Evolutionary conservation across 306 rosid genomes (phyloP), one percentile per base, ranked within the genome.

Genomic region (Medicago arabica): DNA sequence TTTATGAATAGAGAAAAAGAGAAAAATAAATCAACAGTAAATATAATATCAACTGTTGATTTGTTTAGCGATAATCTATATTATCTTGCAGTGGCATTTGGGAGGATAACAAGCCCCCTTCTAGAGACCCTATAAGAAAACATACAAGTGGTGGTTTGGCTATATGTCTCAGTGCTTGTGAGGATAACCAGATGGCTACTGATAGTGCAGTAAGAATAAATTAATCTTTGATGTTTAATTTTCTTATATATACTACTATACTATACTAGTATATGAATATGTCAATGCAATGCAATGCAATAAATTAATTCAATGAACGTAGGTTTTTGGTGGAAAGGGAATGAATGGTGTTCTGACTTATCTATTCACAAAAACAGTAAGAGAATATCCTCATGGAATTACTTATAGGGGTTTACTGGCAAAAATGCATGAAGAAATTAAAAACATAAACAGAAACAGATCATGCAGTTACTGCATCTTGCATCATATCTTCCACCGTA

Each of bases 281-380:
- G 38, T 34, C 38, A 34, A 34, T 34, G 38, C 38, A 34, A 34
- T 34, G 0, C 38, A 34, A 34, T 34, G 38, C 38, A 34, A 34
- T 34, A 3, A 34, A 34, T 34, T 34, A 34, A 34, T 34, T 34
- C 38, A 34, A 34, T 34, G 1, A 34, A 34, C 25, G 71, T 80
- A 93, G 97, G 88, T 83, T 73, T 81, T 88, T 68, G 51, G 84
- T 18, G 84, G 87, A 31, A 83, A 84, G 53, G 66, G 67, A 44
- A 88, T 87, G 95, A 83, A 89, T 55, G 98, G 97, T 58, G 93
- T 89, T 14, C 72, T 92, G 85, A 92, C 97, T 15, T 92, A 62
- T 82, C 69, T 87, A 46, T 59, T 92, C 7, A 79, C 87, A 38
- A 39, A 87, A 55, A 16, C 71, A 57, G 4, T 87, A 0, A 79